These are phyloP conservation scores for Chaetomidium leptoderma DNA, from an alignment of 495 filamentous ascomycete species.

Conservation along the genomic window DNA sequence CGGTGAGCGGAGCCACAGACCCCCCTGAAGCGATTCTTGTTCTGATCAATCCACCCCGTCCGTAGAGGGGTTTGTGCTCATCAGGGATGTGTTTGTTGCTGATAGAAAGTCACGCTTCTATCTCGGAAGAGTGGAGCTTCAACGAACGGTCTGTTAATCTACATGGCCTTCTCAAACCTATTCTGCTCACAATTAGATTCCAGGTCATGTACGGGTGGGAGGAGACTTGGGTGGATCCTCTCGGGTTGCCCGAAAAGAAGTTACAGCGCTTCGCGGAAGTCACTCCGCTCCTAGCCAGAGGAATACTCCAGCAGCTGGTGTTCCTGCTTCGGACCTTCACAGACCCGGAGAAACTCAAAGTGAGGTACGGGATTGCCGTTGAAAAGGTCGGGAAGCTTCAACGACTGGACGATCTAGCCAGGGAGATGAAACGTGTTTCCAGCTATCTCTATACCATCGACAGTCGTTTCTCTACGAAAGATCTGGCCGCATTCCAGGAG, in stretches of 20 bases:
- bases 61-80: slow-evolving; percentile 3
- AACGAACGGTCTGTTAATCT: not conserved
- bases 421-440: slow-evolving; percentile 1
- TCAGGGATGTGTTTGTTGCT: slow-evolving; percentile 1
- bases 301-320: slow-evolving; percentile 9
- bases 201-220: slow-evolving; percentile 11
- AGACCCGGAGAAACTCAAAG: slow-evolving; percentile 9
- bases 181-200: not conserved
- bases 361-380: not conserved
- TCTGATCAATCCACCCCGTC: not conserved
- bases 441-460: slow-evolving; percentile 7
- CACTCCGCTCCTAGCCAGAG: slow-evolving; percentile 1
- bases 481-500: slow-evolving; percentile 2
- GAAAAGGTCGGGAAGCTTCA: not conserved
- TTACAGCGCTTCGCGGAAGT: not conserved
- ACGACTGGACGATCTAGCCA: not conserved
- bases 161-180: too few species aligned
- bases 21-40: not conserved
- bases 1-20: not conserved
- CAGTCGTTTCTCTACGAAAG: not conserved
- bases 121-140: slow-evolving; percentile 5
- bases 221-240: not conserved
- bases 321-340: slow-evolving; percentile 5
- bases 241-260: not conserved
- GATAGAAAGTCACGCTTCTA: slow-evolving; percentile 1